These are phyloP conservation scores for Raphanus raphanistrum DNA, from an alignment of 345 rosid species.

Conservation along the genomic window DNA sequence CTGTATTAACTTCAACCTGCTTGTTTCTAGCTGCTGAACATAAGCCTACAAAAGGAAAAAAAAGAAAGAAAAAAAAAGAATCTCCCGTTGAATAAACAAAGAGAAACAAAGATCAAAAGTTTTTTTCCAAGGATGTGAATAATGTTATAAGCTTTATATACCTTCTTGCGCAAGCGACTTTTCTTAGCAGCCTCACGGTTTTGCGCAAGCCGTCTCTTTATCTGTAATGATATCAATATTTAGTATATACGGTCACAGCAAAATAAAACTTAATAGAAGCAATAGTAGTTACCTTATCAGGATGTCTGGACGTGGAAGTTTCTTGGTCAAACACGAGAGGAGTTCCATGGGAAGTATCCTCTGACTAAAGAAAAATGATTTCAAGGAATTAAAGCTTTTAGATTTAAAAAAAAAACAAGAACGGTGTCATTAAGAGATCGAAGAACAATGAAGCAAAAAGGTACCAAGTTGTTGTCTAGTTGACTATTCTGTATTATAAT, in stretches of 20 bases:
- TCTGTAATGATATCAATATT: conserved; percentile 37
- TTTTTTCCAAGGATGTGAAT: neutral
- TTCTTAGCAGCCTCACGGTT: conserved; percentile 99
- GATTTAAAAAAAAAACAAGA: neutral
- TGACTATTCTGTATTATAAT: conserved; percentile 50
- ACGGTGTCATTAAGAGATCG: neutral
- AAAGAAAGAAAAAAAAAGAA: neutral
- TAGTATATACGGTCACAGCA: neutral
- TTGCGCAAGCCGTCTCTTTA: conserved; percentile 93
- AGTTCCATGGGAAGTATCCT: conserved; percentile 77
- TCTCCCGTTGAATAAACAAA: conserved; percentile 14
- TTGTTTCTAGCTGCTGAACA: conserved; percentile 91
- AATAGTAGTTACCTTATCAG: conserved; percentile 56
- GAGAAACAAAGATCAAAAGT: neutral
- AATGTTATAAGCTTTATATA: conserved; percentile 20
- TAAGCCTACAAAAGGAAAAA: conserved; percentile 60
- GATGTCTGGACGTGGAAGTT: conserved; percentile 56
- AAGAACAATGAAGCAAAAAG: neutral
- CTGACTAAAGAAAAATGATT: conserved; percentile 56
- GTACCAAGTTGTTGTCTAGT: conserved; percentile 68
- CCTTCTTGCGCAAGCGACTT: conserved; percentile 96
- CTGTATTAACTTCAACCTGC: conserved; percentile 77
- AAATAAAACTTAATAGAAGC: neutral
- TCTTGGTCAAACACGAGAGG: conserved; percentile 75
- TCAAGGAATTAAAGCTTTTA: conserved; percentile 16